Evolutionary conservation across 1,284 basidiomycete genomes (phyloP).

Genomic region (Tilletia horrida): DNA sequence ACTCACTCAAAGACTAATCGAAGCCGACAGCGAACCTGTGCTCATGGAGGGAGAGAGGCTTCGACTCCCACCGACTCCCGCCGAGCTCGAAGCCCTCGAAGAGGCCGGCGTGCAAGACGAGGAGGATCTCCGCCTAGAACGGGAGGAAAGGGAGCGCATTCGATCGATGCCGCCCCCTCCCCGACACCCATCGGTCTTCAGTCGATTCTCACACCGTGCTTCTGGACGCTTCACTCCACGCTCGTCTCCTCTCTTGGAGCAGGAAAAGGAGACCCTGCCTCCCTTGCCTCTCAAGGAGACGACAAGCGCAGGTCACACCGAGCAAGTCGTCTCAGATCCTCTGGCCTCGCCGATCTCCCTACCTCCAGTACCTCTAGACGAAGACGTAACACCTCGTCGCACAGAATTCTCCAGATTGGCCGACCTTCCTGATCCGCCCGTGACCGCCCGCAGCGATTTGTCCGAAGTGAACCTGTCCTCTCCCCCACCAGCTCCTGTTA

Average conservation of each 20-base stretch:
- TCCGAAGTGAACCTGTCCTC: too few relatives aligned
- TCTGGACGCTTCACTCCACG: not conserved
- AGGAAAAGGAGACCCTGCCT: not conserved
- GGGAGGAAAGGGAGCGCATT: slow-evolving; percentile 28
- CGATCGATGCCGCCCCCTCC: slow-evolving; percentile 27
- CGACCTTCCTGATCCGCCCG: too few relatives aligned
- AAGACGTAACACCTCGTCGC: not conserved
- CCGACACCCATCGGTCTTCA: slow-evolving; percentile 8
- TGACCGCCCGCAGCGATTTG: too few relatives aligned
- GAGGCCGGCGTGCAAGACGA: slow-evolving; percentile 50
- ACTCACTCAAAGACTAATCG: not conserved
- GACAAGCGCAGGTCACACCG: not conserved
- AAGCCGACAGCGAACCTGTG: slow-evolving; percentile 28
- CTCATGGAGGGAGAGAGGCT: slow-evolving; percentile 47
- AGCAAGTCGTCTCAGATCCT: not conserved
- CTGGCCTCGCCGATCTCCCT: not conserved
- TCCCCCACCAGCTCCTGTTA: not conserved
- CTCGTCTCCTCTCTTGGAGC: not conserved
- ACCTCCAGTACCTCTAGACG: not conserved
- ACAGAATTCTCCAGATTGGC: not conserved
- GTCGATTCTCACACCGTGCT: not conserved
- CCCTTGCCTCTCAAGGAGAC: not conserved
- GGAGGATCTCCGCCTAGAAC: slow-evolving; percentile 40
- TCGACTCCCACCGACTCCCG: slow-evolving; percentile 49
- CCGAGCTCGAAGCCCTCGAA: slow-evolving; percentile 50